Conservation (phyloP, 257 asterid species). For the Ligustrum vulgare region DNA sequence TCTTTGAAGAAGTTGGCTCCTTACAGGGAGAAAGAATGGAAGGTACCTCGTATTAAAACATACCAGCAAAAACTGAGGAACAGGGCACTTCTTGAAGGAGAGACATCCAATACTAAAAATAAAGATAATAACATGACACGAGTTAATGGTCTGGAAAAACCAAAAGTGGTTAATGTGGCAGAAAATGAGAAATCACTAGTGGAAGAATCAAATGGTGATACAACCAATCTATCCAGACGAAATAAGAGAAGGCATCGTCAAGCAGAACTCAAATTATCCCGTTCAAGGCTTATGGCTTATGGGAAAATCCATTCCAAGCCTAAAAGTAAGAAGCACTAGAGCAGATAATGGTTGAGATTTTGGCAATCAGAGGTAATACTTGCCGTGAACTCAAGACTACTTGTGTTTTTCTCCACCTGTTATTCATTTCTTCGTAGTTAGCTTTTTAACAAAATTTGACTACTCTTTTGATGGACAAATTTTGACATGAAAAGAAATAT, state of each 20-base stretch:
- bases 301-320: conserved; percentile 49
- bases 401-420: background rate
- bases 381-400: background rate
- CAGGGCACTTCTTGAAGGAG: conserved; percentile 21
- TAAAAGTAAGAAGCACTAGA: conserved; percentile 49
- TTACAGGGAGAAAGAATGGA: conserved; percentile 52
- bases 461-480: background rate
- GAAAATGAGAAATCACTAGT: conserved; percentile 26
- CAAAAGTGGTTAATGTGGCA: conserved; percentile 25
- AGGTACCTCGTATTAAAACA: conserved; percentile 37
- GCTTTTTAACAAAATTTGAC: background rate
- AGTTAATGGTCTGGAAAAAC: conserved; percentile 25
- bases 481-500: background rate
- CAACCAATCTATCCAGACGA: conserved; percentile 40
- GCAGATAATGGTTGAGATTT: conserved; percentile 11
- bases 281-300: conserved; percentile 54
- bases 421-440: background rate
- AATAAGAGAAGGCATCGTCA: conserved; percentile 51
- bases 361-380: background rate
- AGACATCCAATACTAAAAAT: conserved; percentile 4
- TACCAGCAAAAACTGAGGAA: conserved; percentile 26
- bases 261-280: conserved; percentile 53
- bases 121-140: conserved; percentile 27
- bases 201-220: conserved; percentile 32
- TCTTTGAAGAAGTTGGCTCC: conserved; percentile 51